Conservation (phyloP, 1,284 basidiomycete genomes). For the Naganishia albida region DNA sequence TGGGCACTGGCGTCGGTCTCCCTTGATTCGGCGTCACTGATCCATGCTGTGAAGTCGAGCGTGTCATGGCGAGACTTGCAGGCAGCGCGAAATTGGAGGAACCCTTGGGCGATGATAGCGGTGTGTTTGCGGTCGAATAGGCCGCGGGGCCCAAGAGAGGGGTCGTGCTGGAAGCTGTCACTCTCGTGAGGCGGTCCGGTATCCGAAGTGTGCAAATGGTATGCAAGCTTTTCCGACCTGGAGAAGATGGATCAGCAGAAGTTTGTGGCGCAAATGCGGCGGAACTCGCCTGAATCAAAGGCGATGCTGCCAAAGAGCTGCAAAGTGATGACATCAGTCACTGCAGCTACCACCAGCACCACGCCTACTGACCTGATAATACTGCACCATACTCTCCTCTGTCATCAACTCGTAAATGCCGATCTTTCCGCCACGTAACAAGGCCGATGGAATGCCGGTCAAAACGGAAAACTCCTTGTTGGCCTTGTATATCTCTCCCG, state of each 20-base stretch:
- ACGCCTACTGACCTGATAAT: constrained; percentile 76
- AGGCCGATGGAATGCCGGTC: constrained; percentile 44
- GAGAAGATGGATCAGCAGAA: constrained; percentile 33
- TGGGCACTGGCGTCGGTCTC: constrained; percentile 44
- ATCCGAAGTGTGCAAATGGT: constrained; percentile 87
- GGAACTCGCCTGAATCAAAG: constrained; percentile 69
- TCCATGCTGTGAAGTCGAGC: constrained; percentile 28
- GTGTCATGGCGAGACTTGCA: constrained; percentile 28
- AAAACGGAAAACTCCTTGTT: constrained; percentile 70
- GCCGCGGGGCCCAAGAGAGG: constrained; percentile 29
- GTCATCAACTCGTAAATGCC: constrained; percentile 98
- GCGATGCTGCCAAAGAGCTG: constrained; percentile 81
- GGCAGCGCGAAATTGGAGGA: constrained; percentile 24
- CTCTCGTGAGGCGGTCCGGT: constrained; percentile 56
- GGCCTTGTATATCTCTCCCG: constrained; percentile 97
- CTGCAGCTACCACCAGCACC: not conserved
- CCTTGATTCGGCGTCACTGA: constrained; percentile 34
- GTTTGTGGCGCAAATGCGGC: constrained; percentile 38
- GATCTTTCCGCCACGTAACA: constrained; percentile 65
- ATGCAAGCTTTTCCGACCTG: constrained; percentile 72
- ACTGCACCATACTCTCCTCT: constrained; percentile 93
- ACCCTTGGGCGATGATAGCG: constrained; percentile 23
- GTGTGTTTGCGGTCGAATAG: constrained; percentile 20
- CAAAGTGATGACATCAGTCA: not conserved
- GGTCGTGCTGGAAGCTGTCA: constrained; percentile 19